These are phyloP conservation scores for Epichloe elymi DNA, from an alignment of 2,329 filamentous ascomycete genomes.

Conservation along the genomic window DNA sequence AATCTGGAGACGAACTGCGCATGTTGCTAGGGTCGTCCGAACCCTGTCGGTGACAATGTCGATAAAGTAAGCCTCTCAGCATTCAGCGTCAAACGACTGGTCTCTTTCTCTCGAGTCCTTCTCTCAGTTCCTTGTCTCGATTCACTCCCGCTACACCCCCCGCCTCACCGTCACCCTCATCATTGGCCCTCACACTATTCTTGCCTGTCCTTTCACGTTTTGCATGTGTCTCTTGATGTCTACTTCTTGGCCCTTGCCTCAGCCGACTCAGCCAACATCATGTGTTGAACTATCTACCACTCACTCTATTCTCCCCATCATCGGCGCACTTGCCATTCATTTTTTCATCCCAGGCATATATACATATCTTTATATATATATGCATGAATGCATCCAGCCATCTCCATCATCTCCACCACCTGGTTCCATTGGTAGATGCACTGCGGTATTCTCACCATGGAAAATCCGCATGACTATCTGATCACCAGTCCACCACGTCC, in stretches of 20 bases:
- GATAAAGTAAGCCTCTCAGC: slow-evolving; percentile 36
- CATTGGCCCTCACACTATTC: background rate
- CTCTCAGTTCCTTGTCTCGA: slow-evolving; percentile 5
- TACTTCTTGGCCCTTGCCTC: background rate
- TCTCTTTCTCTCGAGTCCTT: slow-evolving; percentile 2
- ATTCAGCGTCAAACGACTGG: slow-evolving; percentile 3
- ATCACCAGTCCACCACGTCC: slow-evolving; percentile 22
- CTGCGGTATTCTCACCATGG: slow-evolving; percentile 17
- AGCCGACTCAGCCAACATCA: background rate
- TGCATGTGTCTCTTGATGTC: background rate
- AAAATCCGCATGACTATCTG: slow-evolving; percentile 29
- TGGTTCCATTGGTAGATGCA: background rate
- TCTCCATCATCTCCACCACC: background rate
- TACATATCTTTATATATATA: background rate
- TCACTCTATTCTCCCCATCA: background rate
- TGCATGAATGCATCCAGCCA: background rate
- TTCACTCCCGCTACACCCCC: background rate
- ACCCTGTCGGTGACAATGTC: slow-evolving; percentile 33
- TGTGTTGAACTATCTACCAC: background rate
- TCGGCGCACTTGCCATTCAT: background rate
- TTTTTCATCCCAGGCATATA: background rate
- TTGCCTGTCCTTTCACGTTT: background rate
- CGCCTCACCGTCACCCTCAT: background rate
- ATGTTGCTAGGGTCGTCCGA: slow-evolving; percentile 18
- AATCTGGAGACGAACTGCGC: slow-evolving; percentile 1